Base-by-base conservation (phyloP, 176 grass and related monocot genomes). In the Musa schizocarpa region DNA sequence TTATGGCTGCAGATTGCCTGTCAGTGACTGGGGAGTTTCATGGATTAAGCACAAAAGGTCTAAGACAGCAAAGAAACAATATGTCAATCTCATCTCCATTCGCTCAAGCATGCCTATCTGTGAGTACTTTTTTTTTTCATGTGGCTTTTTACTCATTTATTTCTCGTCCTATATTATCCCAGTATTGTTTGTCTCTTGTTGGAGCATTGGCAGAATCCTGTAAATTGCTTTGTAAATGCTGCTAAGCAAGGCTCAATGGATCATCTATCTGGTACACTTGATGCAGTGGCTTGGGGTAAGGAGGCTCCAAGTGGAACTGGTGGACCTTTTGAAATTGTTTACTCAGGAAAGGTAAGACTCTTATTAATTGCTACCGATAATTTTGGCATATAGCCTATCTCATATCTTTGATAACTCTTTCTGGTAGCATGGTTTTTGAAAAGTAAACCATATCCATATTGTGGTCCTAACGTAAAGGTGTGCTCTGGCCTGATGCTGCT, bases 271-370 rank as follows among this genome's bases (percentile, higher is more conserved):
- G 94, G 94, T 71, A 87, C 82, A 69, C 77, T 98, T 53, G 94
- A 98, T 81, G 86, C 90, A 63, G 26, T 93, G 57, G 80, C 86
- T 70, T 98, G 90, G 94, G 94, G 94, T 23, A 98, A 98, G 82
- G 90, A 98, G 62, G 85, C 88, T 61, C 86, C 79, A 25, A 58
- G 73, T 76, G 90, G 94, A 50, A 90, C 94, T 1, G 89, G 87
- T 17, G 94, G 94, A 52, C 77, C 84, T 85, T 98, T 98, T 77
- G 82, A 91, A 77, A 85, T 93, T 55, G 75, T 86, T 48, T 82
- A 88, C 75, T 84, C 81, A 11, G 85, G 85, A 49, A 95, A 95
- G 85, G 91, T 91, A 24, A 53, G 13, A 25, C 9, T 9, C 72
- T 43, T 83, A 8, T 11, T 74, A 12, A 21, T 73, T 54, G 13